phyloP scores from a whole-genome alignment of 495 filamentous ascomycete genomes.

The Wilcoxina mikolae region DNA sequence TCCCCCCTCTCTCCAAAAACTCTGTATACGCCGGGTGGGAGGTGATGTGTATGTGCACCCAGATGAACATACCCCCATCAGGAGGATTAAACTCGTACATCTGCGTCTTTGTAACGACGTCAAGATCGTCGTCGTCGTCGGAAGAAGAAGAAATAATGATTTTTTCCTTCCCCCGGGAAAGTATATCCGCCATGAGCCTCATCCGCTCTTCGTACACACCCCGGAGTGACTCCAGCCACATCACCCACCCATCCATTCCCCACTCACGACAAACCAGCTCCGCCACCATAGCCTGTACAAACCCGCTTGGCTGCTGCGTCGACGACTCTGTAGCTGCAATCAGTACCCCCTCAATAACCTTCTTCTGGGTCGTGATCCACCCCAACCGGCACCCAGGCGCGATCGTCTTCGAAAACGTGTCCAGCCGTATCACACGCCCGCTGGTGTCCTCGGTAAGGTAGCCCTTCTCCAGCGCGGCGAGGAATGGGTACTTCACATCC shows the following conservation, averaged over 20 bases:
- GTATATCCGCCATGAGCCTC: conserved; percentile 52
- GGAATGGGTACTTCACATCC: conserved; percentile 50
- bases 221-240: conserved; percentile 72
- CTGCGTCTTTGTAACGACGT: conserved; percentile 49
- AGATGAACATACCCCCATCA: conserved; percentile 86
- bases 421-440: conserved; percentile 71
- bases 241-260: conserved; percentile 74
- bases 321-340: conserved; percentile 51
- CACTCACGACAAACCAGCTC: conserved; percentile 55
- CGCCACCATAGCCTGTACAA: conserved; percentile 69
- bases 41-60: conserved; percentile 54
- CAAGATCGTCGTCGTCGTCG: conserved; percentile 42
- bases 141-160: conserved; percentile 33
- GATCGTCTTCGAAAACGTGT: conserved; percentile 74
- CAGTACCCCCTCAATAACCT: conserved; percentile 54
- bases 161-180: conserved; percentile 49
- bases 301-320: conserved; percentile 74
- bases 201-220: conserved; percentile 71
- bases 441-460: conserved; percentile 59
- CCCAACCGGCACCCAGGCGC: conserved; percentile 65
- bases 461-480: conserved; percentile 71
- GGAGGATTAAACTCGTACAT: conserved; percentile 66
- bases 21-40: conserved; percentile 52
- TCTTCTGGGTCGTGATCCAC: conserved; percentile 74
- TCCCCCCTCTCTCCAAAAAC: conserved; percentile 27